Evolutionary conservation across 768 basidiomycete genomes (phyloP).

Genomic region (Mycena maculata): DNA sequence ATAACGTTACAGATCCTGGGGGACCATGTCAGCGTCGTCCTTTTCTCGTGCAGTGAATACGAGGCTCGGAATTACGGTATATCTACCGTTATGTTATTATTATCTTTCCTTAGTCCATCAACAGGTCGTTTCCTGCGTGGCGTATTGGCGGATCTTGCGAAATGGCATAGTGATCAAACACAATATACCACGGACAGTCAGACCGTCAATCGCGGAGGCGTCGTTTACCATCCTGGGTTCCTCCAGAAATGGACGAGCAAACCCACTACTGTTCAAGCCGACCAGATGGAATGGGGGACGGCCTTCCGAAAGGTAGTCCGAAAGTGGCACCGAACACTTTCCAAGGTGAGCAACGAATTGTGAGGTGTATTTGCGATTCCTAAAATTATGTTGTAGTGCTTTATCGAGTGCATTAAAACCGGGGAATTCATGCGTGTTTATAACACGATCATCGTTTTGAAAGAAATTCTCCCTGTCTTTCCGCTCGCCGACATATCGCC

Average conservation of each 20-base stretch:
- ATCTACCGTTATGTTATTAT: slow-evolving; percentile 28
- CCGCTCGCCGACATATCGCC: slow-evolving; percentile 72
- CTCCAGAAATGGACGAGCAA: slow-evolving; percentile 63
- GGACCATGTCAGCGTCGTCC: slow-evolving; percentile 83
- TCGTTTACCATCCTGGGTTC: slow-evolving; percentile 76
- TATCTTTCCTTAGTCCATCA: slow-evolving; percentile 1
- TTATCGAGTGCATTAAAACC: slow-evolving; percentile 84
- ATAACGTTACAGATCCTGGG: slow-evolving; percentile 74
- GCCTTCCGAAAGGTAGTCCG: slow-evolving; percentile 76
- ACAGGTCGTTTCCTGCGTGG: slow-evolving; percentile 89
- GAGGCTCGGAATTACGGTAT: slow-evolving; percentile 95
- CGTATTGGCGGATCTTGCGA: slow-evolving; percentile 79
- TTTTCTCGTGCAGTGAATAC: slow-evolving; percentile 96
- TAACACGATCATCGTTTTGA: slow-evolving; percentile 94
- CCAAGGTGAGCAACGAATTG: slow-evolving; percentile 58
- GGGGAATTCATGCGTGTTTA: slow-evolving; percentile 98
- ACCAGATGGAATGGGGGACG: slow-evolving; percentile 71
- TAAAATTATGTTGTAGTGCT: slow-evolving; percentile 60
- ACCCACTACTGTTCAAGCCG: slow-evolving; percentile 57
- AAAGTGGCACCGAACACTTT: slow-evolving; percentile 88
- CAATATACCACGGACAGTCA: slow-evolving; percentile 80
- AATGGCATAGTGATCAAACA: slow-evolving; percentile 84
- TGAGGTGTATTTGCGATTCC: neutral
- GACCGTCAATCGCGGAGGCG: slow-evolving; percentile 70
- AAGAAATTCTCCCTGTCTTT: slow-evolving; percentile 91